Conservation (phyloP, 768 basidiomycete genomes). For the Lactarius indigo region DNA sequence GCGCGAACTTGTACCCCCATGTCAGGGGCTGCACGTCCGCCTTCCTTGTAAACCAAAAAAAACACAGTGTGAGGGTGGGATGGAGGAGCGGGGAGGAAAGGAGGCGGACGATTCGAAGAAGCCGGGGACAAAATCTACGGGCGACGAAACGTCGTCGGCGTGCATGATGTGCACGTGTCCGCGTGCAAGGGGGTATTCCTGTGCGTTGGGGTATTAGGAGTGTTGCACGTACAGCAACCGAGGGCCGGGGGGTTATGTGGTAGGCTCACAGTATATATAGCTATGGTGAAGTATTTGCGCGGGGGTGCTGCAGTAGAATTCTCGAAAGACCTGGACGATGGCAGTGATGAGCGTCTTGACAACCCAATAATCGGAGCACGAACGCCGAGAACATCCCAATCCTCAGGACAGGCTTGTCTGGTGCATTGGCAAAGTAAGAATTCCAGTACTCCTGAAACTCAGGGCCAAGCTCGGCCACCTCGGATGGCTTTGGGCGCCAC, state of each 20-base stretch:
- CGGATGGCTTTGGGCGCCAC: constrained; percentile 25
- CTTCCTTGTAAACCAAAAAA: constrained; percentile 21
- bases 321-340: not conserved
- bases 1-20: constrained; percentile 52
- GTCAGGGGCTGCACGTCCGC: constrained; percentile 40
- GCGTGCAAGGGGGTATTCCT: constrained; percentile 26
- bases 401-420: constrained; percentile 29
- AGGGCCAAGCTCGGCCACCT: constrained; percentile 29
- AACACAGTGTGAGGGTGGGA: no score
- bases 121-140: constrained; percentile 28
- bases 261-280: constrained; percentile 10
- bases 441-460: constrained; percentile 30
- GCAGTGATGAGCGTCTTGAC: not conserved
- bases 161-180: constrained; percentile 29
- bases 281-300: constrained; percentile 28
- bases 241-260: not conserved
- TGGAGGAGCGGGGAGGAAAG: no score
- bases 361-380: not conserved
- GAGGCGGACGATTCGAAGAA: constrained; percentile 26
- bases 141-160: constrained; percentile 24
- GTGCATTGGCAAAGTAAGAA: constrained; percentile 24
- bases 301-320: constrained; percentile 1
- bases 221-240: not conserved
- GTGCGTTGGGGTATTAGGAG: no score
- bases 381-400: constrained; percentile 21